Conservation (phyloP, 305 asterid genomes). For the Rubia occidens region DNA sequence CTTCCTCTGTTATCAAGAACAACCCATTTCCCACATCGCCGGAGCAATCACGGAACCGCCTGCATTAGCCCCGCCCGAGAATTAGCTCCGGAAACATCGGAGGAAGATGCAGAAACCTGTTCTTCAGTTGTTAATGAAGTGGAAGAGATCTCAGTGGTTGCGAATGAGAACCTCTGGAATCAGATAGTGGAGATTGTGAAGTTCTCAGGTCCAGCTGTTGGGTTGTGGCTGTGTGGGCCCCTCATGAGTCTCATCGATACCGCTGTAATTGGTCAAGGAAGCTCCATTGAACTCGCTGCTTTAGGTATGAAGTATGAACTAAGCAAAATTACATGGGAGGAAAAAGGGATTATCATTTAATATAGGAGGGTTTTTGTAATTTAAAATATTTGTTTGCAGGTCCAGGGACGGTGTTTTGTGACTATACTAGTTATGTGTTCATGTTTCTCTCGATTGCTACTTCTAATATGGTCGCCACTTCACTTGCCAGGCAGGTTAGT, state of each 20-base stretch:
- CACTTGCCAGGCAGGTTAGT: conserved; percentile 75
- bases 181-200: conserved; percentile 76
- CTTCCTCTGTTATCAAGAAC: neutral
- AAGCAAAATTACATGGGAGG: neutral
- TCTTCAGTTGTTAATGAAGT: conserved; percentile 23
- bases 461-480: conserved; percentile 86
- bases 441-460: conserved; percentile 96
- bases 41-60: conserved; percentile 19
- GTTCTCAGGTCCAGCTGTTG: conserved; percentile 92
- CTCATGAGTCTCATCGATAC: conserved; percentile 94
- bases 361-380: neutral
- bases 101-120: conserved; percentile 18
- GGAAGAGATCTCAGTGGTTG: conserved; percentile 21
- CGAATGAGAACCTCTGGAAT: conserved; percentile 48
- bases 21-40: conserved; percentile 11
- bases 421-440: conserved; percentile 66
- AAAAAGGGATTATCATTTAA: neutral
- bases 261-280: conserved; percentile 82
- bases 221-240: conserved; percentile 89
- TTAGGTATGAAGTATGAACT: conserved; percentile 57
- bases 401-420: conserved; percentile 87
- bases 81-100: conserved; percentile 22
- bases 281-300: conserved; percentile 91
- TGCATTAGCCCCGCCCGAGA: conserved; percentile 39
- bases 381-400: conserved; percentile 39